phyloP scores from a whole-genome alignment of 331 rosid genomes.

The Rosa hybrid region DNA sequence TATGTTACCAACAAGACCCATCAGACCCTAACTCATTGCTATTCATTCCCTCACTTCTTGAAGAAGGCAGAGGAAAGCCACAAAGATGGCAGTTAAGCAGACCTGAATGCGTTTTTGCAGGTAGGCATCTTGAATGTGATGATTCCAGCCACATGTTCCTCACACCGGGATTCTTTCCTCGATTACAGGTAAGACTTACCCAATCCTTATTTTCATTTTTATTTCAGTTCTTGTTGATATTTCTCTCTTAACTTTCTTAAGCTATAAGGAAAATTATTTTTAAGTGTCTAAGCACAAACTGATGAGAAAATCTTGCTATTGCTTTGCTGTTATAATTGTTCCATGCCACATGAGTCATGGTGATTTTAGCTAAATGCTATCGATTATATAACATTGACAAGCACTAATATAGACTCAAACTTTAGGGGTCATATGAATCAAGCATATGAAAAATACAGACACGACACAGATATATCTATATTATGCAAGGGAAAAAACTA shows the following conservation, averaged over 20 bases:
- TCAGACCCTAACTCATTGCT: conserved; percentile 56
- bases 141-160: conserved; percentile 95
- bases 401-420: background rate
- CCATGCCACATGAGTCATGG: background rate
- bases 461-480: background rate
- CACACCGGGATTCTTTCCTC: conserved; percentile 91
- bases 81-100: conserved; percentile 76
- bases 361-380: background rate
- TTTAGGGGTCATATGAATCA: background rate
- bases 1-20: conserved; percentile 51
- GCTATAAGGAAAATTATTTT: background rate
- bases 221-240: conserved; percentile 4
- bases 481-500: background rate
- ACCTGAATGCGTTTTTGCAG: conserved; percentile 60
- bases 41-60: conserved; percentile 80
- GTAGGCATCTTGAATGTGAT: conserved; percentile 91
- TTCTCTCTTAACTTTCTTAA: background rate
- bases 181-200: conserved; percentile 68
- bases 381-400: background rate
- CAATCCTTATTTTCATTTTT: conserved; percentile 4
- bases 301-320: background rate
- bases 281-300: background rate
- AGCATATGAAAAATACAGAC: background rate
- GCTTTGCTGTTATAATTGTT: background rate
- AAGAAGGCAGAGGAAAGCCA: conserved; percentile 88